A percentile compares a stretch with the other conserved stretches of the same genome.
Evolutionary conservation across 2,329 filamentous ascomycete species (phyloP).

Genomic region (Neofusicoccum cordaticola): DNA sequence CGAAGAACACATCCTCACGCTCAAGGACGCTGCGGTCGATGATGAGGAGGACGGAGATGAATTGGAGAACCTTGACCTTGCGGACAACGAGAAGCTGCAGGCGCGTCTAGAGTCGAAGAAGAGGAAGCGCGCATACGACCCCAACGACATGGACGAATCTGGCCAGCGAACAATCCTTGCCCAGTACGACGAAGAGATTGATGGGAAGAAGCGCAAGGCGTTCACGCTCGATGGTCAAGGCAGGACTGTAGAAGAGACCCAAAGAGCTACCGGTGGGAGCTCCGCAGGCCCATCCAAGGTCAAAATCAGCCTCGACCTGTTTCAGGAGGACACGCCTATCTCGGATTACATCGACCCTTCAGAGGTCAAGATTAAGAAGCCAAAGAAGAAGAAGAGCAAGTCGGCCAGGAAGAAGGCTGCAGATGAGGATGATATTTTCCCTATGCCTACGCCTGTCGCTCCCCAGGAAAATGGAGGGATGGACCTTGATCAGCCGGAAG

Average conservation of each 20-base stretch:
- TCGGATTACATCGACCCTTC: slow-evolving; percentile 89
- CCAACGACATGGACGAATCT: slow-evolving; percentile 66
- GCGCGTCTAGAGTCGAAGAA: slow-evolving; percentile 86
- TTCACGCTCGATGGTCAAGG: slow-evolving; percentile 85
- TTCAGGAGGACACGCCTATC: slow-evolving; percentile 56
- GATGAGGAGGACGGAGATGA: slow-evolving; percentile 88
- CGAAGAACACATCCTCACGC: slow-evolving; percentile 82
- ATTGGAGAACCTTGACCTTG: slow-evolving; percentile 72
- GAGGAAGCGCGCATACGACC: slow-evolving; percentile 84
- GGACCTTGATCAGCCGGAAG: slow-evolving; percentile 64
- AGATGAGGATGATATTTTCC: slow-evolving; percentile 56
- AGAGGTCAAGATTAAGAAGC: slow-evolving; percentile 89
- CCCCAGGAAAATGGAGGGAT: slow-evolving; percentile 54
- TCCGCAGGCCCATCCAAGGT: slow-evolving; percentile 60
- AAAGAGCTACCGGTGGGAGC: slow-evolving; percentile 54
- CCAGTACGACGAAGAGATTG: slow-evolving; percentile 95
- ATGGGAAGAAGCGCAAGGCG: slow-evolving; percentile 80
- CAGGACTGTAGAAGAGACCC: slow-evolving; percentile 60
- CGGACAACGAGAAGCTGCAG: slow-evolving; percentile 68
- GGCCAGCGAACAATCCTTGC: slow-evolving; percentile 69
- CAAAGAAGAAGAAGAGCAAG: slow-evolving; percentile 79
- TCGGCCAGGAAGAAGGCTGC: slow-evolving; percentile 69
- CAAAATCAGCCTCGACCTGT: slow-evolving; percentile 72
- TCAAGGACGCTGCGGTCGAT: slow-evolving; percentile 85
- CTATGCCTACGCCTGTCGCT: slow-evolving; percentile 25